Evolutionary conservation across 1,284 basidiomycete genomes (phyloP).

Genomic region (Ustilago lituana): DNA sequence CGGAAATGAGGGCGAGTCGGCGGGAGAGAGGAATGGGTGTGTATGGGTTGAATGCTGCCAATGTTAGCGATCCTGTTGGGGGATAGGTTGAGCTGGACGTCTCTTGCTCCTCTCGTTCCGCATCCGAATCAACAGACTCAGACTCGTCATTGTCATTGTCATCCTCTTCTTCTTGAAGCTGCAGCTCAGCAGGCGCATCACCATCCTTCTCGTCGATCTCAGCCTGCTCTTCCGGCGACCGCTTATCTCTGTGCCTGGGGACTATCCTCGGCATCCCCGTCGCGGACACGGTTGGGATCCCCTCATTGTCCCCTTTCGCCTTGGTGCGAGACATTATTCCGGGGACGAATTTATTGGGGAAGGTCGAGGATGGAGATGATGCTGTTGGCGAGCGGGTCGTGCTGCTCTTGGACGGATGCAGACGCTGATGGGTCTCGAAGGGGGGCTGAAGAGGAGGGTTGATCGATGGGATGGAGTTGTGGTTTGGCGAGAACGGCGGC

Average conservation of each 20-base stretch:
- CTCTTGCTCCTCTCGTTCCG: constrained; percentile 6
- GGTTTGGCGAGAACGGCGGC: constrained; percentile 2
- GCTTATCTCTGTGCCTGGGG: constrained; percentile 40
- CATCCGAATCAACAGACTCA: not conserved
- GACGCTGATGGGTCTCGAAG: not conserved
- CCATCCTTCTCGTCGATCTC: constrained; percentile 37
- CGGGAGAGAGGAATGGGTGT: constrained; percentile 42
- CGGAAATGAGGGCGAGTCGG: constrained; percentile 71
- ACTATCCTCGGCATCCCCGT: constrained; percentile 57
- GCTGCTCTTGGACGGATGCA: not conserved
- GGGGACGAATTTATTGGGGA: constrained; percentile 19
- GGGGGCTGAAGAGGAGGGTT: constrained; percentile 1
- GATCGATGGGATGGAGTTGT: constrained; percentile 14
- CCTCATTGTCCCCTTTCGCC: constrained; percentile 19
- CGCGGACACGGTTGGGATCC: constrained; percentile 51
- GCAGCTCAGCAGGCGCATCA: constrained; percentile 12
- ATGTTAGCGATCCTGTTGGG: constrained; percentile 60
- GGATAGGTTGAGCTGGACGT: constrained; percentile 16
- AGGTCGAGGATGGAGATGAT: constrained; percentile 24
- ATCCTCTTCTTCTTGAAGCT: constrained; percentile 9
- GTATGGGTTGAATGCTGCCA: constrained; percentile 55
- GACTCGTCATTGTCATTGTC: constrained; percentile 10
- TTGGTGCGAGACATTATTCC: too few relatives aligned
- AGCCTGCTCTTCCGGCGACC: constrained; percentile 12
- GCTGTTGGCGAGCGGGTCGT: constrained; percentile 23